Conservation (phyloP, 73 alveolate genomes). For the Breviolum minutum region DNA sequence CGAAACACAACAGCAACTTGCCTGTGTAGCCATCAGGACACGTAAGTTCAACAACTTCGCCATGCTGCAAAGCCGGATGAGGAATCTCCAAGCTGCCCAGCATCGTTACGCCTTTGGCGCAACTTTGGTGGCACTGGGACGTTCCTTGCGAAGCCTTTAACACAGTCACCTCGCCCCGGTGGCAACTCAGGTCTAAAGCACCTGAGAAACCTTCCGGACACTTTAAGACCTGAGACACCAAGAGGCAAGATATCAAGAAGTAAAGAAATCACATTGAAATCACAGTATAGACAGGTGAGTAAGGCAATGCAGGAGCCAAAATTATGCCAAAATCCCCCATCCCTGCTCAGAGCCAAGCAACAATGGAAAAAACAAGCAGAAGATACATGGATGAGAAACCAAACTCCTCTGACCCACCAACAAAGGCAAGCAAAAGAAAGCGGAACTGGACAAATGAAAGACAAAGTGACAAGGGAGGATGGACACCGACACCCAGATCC, state of each 20-base stretch:
- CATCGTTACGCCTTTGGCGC: neutral
- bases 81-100: neutral
- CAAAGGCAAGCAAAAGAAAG: no score
- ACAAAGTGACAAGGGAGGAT: no score
- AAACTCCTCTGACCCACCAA: no score
- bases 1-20: no score
- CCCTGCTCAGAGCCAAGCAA: no score
- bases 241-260: no score
- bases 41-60: neutral
- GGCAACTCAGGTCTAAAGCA: neutral
- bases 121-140: neutral
- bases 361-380: no score
- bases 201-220: constrained; percentile 47
- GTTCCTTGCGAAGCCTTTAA: neutral
- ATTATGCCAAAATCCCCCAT: no score
- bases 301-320: neutral
- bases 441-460: no score
- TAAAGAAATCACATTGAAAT: no score
- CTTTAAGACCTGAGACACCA: neutral
- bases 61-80: neutral
- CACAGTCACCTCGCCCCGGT: neutral
- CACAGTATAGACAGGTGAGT: neutral
- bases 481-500: no score
- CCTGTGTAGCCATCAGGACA: constrained; percentile 28
- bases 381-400: no score